Evolutionary conservation across 2,329 filamentous ascomycete species (phyloP).

Genomic region (Fusarium gaditjirri): DNA sequence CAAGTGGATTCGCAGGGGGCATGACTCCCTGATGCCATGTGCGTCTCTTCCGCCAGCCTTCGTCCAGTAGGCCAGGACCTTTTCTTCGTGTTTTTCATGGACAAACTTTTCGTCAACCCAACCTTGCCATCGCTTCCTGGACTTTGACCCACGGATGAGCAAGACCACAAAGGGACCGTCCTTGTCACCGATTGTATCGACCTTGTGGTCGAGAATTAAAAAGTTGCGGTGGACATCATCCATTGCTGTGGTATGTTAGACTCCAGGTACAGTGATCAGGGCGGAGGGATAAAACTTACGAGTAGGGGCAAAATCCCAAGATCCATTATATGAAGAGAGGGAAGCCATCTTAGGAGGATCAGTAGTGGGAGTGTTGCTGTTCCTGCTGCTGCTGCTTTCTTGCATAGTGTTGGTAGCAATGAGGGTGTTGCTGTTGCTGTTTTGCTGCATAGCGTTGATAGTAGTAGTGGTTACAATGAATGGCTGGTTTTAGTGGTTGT

Average conservation of each 20-base stretch:
- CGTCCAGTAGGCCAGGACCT: not conserved
- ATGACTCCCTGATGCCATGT: not conserved
- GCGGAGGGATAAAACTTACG: not conserved
- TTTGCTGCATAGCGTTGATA: not conserved
- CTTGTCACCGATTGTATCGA: not conserved
- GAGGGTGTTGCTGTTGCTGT: too few relatives aligned
- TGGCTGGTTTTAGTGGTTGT: not conserved
- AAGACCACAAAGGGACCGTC: not conserved
- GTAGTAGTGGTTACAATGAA: not conserved
- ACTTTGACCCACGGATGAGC: not conserved
- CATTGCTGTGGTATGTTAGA: not conserved
- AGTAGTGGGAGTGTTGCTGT: not conserved
- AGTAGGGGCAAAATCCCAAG: not conserved
- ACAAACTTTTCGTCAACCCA: not conserved
- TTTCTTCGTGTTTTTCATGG: not conserved
- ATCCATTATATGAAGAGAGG: not conserved
- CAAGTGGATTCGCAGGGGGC: not conserved
- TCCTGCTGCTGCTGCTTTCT: not conserved
- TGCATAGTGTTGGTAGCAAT: rapidly evolving
- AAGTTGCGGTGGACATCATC: not conserved
- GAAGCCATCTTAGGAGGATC: not conserved
- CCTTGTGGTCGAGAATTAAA: not conserved
- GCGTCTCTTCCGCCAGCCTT: not conserved
- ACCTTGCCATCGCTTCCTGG: not conserved
- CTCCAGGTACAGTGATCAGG: rapidly evolving